Base-by-base conservation (phyloP, 1,284 basidiomycete species). In the Leccinum pachyderme region DNA sequence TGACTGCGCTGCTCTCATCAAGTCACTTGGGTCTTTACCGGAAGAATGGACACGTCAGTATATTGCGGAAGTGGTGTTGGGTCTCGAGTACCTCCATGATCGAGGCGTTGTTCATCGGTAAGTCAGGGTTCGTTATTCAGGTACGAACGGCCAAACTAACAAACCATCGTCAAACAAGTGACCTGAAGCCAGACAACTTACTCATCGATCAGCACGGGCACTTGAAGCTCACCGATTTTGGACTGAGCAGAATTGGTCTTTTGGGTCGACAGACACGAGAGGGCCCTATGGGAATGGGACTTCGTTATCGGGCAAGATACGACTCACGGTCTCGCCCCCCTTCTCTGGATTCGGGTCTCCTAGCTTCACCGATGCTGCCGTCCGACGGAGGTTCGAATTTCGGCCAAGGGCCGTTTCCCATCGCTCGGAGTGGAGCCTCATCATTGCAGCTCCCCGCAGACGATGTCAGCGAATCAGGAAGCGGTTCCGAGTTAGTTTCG, bases 31-130 rank as follows among this genome's bases (percentile, higher is more conserved):
- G 8, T 88, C 82, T 18, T 75, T 99, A 31, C 90, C 94, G 0
- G 95, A 99, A 72, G 95, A 98, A 63, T 99, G 97, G 97, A 90
- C 95, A 2, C 87, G 87, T 71, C 91, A 95, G 66, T 99, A 98
- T 71, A 86, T 97, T 54, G 97, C 96, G 1, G 97, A 99, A 68
- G 93, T 99, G 15, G 87, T 95, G 15, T 80, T 98, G 58, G 97
- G 96, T 29, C 76, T 99, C 60, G 95, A 99, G 64, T 96, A 97
- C 70, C 81, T 99, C 18, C 97, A 99, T 74, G 84, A 89, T 56
- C 86, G 91, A 44, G 94, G 95, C 27, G 88, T 99, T 57, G 94
- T 99, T 55, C 97, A 99, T 81, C 94, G 96, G 94, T 95, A 68
- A 64, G 89, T 73, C 5, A n/a, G 12, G 18, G 24, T 12, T 43